These are phyloP conservation scores for Mollisiaceae sp. DNA, from an alignment of 2,329 filamentous ascomycete species.

Conservation along the genomic window DNA sequence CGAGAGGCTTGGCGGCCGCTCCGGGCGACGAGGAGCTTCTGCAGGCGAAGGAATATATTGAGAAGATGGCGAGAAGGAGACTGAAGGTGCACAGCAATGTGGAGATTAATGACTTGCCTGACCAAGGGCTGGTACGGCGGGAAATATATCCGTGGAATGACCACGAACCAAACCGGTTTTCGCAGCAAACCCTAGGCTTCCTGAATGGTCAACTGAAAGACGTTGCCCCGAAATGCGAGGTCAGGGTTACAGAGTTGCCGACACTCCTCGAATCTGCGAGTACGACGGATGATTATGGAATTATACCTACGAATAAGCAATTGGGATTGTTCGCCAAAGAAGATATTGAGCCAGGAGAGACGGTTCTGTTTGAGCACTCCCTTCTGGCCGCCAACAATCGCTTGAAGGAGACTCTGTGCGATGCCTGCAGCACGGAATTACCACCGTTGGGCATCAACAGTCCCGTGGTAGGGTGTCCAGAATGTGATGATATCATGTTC, in stretches of 20 bases:
- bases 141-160: conserved; percentile 75
- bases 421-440: conserved; percentile 81
- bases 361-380: conserved; percentile 81
- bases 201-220: conserved; percentile 72
- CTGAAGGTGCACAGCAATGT: conserved; percentile 49
- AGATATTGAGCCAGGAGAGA: conserved; percentile 77
- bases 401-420: conserved; percentile 84
- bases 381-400: conserved; percentile 89
- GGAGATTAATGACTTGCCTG: conserved; percentile 64
- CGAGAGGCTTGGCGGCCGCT: conserved; percentile 61
- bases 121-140: conserved; percentile 71
- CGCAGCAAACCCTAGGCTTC: conserved; percentile 68
- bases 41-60: conserved; percentile 58
- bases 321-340: conserved; percentile 88
- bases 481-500: conserved; percentile 70
- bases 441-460: conserved; percentile 59
- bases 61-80: conserved; percentile 55
- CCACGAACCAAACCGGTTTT: conserved; percentile 72
- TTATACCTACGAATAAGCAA: conserved; percentile 69
- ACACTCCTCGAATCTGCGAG: conserved; percentile 60
- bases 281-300: conserved; percentile 53
- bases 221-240: conserved; percentile 82
- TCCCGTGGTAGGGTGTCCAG: conserved; percentile 59
- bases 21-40: conserved; percentile 61
- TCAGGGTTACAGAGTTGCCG: conserved; percentile 77